These are phyloP conservation scores for Phaseolus coccineus DNA, from an alignment of 331 rosid species.

Conservation along the genomic window DNA sequence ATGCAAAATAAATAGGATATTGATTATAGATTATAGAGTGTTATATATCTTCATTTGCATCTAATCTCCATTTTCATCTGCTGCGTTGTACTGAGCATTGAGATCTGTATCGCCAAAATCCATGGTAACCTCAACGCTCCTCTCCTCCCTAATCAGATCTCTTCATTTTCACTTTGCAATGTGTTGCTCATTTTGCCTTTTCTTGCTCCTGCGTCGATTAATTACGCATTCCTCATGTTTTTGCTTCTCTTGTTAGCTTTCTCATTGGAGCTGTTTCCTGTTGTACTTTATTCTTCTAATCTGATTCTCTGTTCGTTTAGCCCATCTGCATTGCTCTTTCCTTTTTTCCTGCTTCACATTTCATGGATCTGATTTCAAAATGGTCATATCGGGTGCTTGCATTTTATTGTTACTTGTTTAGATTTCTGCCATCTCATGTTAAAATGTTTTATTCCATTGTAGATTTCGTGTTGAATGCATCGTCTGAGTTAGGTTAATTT, in stretches of 20 bases:
- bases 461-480: slow-evolving; percentile 57
- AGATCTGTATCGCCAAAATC: slow-evolving; percentile 40
- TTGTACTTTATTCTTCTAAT: background rate
- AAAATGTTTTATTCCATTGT: slow-evolving; percentile 33
- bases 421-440: slow-evolving; percentile 40
- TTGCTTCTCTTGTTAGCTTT: background rate
- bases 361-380: slow-evolving; percentile 38
- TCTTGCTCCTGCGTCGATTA: background rate
- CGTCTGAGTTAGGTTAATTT: slow-evolving; percentile 37
- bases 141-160: slow-evolving; percentile 13
- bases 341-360: background rate
- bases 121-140: slow-evolving; percentile 26
- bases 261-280: background rate
- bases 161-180: background rate
- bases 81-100: slow-evolving; percentile 3
- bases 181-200: background rate
- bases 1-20: too few species aligned
- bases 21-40: too few species aligned
- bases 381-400: background rate
- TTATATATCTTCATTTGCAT: background rate
- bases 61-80: slow-evolving; percentile 5
- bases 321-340: background rate
- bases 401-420: background rate
- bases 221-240: background rate
- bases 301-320: slow-evolving; percentile 9